phyloP scores from a whole-genome alignment of 441 rosid species.

The Rhodomyrtus psidioides region DNA sequence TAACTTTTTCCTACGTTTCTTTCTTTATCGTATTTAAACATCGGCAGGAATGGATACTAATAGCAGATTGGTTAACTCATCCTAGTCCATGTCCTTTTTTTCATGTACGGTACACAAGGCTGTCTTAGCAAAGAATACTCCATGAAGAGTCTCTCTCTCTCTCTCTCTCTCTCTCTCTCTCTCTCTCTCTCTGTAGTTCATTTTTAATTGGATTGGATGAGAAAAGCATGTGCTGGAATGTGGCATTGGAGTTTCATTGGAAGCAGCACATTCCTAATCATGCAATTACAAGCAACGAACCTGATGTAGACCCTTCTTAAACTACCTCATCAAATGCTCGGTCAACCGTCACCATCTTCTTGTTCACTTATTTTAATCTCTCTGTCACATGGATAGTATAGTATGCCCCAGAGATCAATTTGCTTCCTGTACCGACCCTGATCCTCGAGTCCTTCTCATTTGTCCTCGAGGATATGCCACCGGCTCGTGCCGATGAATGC shows the following conservation, averaged over 20 bases:
- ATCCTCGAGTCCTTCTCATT: neutral
- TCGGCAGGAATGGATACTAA: neutral
- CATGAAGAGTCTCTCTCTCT: neutral
- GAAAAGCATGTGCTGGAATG: neutral
- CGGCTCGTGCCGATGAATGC: neutral
- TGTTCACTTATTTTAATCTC: neutral
- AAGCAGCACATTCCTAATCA: neutral
- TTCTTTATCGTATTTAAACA: neutral
- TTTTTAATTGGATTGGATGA: neutral
- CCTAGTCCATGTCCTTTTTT: neutral
- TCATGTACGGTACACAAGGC: neutral
- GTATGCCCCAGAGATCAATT: neutral
- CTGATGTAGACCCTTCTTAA: neutral
- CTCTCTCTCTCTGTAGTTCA: neutral
- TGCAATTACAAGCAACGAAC: neutral
- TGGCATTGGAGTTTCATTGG: neutral
- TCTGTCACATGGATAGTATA: neutral
- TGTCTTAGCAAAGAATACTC: neutral
- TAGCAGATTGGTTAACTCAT: neutral
- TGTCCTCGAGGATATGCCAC: neutral
- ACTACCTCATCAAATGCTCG: neutral
- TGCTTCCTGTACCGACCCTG: neutral
- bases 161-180: neutral
- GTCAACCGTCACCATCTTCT: neutral
- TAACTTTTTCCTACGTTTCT: neutral